A percentile compares a stretch with the other conserved stretches of the same genome.
Conservation (phyloP, 805 yeast genomes). For the Middelhovenomyces tepae region DNA sequence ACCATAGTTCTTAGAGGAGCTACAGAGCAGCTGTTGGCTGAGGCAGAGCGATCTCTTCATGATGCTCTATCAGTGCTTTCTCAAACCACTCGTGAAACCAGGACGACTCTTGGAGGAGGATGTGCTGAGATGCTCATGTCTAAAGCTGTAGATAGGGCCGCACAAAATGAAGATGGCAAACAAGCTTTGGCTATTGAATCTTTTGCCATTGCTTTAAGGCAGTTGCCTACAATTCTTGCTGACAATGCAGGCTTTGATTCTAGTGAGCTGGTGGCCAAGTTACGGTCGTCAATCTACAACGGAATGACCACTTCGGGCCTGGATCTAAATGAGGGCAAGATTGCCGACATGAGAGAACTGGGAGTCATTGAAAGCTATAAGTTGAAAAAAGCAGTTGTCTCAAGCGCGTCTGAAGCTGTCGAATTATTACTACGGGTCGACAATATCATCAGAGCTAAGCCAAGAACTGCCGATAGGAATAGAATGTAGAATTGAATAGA, state of each 20-base stretch:
- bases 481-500: slow-evolving; percentile 14
- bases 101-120: slow-evolving; percentile 92
- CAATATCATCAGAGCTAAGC: slow-evolving; percentile 92
- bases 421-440: slow-evolving; percentile 93
- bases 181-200: slow-evolving; percentile 90
- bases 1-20: slow-evolving; percentile 95
- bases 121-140: slow-evolving; percentile 96
- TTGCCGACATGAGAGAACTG: slow-evolving; percentile 89
- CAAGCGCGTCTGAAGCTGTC: slow-evolving; percentile 96
- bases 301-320: slow-evolving; percentile 90
- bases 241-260: slow-evolving; percentile 97
- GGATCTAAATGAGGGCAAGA: slow-evolving; percentile 71
- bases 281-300: slow-evolving; percentile 82
- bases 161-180: slow-evolving; percentile 88
- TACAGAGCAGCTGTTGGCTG: slow-evolving; percentile 91
- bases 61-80: slow-evolving; percentile 94
- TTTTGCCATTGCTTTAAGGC: slow-evolving; percentile 88
- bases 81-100: slow-evolving; percentile 87
- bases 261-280: slow-evolving; percentile 79
- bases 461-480: slow-evolving; percentile 90
- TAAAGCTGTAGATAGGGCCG: slow-evolving; percentile 86
- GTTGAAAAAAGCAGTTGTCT: slow-evolving; percentile 86
- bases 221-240: slow-evolving; percentile 88
- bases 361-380: slow-evolving; percentile 92
- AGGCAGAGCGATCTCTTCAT: slow-evolving; percentile 93